Conservation (phyloP, 805 yeast genomes). For the Teunomyces aglyptinius region DNA sequence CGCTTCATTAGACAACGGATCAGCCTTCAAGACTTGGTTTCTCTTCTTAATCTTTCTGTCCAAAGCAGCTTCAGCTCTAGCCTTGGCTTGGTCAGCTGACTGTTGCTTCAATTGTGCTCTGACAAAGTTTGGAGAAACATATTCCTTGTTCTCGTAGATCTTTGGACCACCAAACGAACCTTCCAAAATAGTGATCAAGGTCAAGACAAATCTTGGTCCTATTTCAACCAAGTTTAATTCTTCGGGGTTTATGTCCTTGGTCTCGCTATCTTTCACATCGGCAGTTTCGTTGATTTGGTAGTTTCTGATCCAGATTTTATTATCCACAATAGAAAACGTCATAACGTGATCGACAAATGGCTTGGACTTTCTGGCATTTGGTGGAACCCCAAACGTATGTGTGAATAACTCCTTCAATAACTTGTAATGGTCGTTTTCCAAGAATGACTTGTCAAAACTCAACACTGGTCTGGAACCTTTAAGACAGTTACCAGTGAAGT, state of each 20-base stretch:
- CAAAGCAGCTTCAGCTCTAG: slow-evolving; percentile 76
- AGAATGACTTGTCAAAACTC: slow-evolving; percentile 80
- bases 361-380: slow-evolving; percentile 84
- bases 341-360: slow-evolving; percentile 95
- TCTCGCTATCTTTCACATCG: slow-evolving; percentile 55
- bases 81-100: slow-evolving; percentile 74
- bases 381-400: slow-evolving; percentile 92
- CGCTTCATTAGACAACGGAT: slow-evolving; percentile 78
- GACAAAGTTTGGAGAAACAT: slow-evolving; percentile 91
- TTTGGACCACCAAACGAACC: slow-evolving; percentile 98
- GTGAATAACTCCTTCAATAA: slow-evolving; percentile 80
- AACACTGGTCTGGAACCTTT: slow-evolving; percentile 93
- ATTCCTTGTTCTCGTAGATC: slow-evolving; percentile 94
- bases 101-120: slow-evolving; percentile 84
- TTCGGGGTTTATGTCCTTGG: slow-evolving; percentile 39
- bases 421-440: slow-evolving; percentile 59
- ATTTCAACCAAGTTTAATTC: slow-evolving; percentile 85
- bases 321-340: slow-evolving; percentile 89
- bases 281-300: slow-evolving; percentile 78
- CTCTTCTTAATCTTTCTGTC: slow-evolving; percentile 74
- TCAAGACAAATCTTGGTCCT: slow-evolving; percentile 94
- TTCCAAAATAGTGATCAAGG: slow-evolving; percentile 86
- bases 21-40: slow-evolving; percentile 69
- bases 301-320: slow-evolving; percentile 93
- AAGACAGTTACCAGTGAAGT: slow-evolving; percentile 94